Percentiles rank a stretch among this genome's conserved stretches.
Evolutionary conservation across 2,329 filamentous ascomycete genomes (phyloP).

Genomic region (Cercospora sp.): DNA sequence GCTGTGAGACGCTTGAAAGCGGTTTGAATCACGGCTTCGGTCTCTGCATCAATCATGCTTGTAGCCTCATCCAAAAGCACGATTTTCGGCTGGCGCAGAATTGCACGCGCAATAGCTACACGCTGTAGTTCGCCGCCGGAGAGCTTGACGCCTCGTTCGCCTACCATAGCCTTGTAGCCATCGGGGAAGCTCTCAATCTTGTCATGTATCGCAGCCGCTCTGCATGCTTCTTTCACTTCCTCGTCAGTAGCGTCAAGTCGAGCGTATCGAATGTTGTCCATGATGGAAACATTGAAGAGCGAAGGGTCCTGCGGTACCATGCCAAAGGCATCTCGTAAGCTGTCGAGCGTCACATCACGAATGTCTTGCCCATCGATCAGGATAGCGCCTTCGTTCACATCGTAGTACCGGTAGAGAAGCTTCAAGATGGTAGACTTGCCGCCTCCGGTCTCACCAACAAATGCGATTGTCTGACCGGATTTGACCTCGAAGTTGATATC

Average conservation of each 20-base stretch:
- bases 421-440: conserved; percentile 65
- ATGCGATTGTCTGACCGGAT: conserved; percentile 58
- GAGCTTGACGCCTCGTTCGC: conserved; percentile 74
- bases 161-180: conserved; percentile 72
- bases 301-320: conserved; percentile 65
- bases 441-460: conserved; percentile 63
- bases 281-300: conserved; percentile 64
- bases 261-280: conserved; percentile 66
- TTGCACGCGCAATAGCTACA: conserved; percentile 71
- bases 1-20: conserved; percentile 61
- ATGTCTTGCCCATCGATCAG: conserved; percentile 62
- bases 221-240: conserved; percentile 62
- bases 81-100: conserved; percentile 65
- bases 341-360: conserved; percentile 58
- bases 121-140: conserved; percentile 86
- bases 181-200: conserved; percentile 62
- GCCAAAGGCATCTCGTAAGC: conserved; percentile 60
- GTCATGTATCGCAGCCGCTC: conserved; percentile 63
- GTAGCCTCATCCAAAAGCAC: conserved; percentile 77
- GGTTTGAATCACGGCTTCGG: conserved; percentile 57
- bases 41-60: conserved; percentile 61
- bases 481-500: conserved; percentile 52
- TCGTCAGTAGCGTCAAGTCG: conserved; percentile 61
- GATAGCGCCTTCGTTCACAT: conserved; percentile 56
- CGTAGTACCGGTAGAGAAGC: conserved; percentile 62